phyloP scores from a whole-genome alignment of 805 yeast species.

The Lachancea thermotolerans region DNA sequence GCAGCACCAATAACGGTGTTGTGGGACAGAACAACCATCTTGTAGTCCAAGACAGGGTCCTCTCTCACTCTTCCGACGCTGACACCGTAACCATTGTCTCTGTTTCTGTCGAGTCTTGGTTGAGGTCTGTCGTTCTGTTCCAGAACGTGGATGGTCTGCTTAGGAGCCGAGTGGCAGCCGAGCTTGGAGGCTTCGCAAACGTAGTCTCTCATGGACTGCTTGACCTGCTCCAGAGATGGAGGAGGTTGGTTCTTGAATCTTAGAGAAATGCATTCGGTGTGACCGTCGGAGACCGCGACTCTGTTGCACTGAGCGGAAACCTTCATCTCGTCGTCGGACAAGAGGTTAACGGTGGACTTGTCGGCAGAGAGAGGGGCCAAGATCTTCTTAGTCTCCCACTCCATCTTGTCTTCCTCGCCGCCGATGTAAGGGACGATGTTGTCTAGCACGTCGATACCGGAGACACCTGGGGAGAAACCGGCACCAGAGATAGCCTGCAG shows the following conservation, averaged over 20 bases:
- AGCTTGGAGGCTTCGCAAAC: slow-evolving; percentile 74
- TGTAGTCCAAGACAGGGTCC: slow-evolving; percentile 88
- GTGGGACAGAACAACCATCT: slow-evolving; percentile 96
- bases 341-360: slow-evolving; percentile 49
- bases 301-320: slow-evolving; percentile 96
- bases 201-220: slow-evolving; percentile 61
- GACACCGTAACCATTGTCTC: slow-evolving; percentile 91
- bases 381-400: slow-evolving; percentile 96
- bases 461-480: slow-evolving; percentile 95
- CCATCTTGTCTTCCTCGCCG: slow-evolving; percentile 97
- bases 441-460: slow-evolving; percentile 91
- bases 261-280: slow-evolving; percentile 88
- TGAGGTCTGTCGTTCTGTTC: slow-evolving; percentile 94
- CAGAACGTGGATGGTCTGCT: slow-evolving; percentile 82
- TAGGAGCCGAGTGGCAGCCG: slow-evolving; percentile 89
- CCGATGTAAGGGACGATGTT: slow-evolving; percentile 90
- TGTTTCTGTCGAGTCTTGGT: slow-evolving; percentile 93
- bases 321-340: slow-evolving; percentile 63
- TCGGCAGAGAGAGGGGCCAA: slow-evolving; percentile 55
- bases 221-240: slow-evolving; percentile 78
- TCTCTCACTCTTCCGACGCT: slow-evolving; percentile 91
- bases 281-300: slow-evolving; percentile 96
- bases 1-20: slow-evolving; percentile 98
- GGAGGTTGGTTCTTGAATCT: slow-evolving; percentile 76
- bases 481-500: slow-evolving; percentile 98